Evolutionary conservation across 768 basidiomycete genomes (phyloP).

Genomic region (Hirschioporus abietinus): DNA sequence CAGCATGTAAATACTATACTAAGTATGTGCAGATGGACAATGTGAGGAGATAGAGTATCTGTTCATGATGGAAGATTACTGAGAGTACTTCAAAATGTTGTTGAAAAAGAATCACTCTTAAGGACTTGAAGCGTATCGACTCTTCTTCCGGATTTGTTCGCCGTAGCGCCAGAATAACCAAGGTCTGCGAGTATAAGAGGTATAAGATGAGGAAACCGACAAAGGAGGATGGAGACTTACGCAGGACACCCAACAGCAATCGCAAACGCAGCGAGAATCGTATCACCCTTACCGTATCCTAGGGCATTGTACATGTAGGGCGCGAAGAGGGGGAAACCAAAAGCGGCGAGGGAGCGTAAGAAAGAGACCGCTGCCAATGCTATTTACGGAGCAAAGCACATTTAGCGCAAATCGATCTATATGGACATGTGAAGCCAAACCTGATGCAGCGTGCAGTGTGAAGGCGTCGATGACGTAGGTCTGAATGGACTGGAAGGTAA

Average conservation of each 20-base stretch:
- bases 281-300: conserved; percentile 26
- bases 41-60: too few species aligned
- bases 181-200: conserved; percentile 31
- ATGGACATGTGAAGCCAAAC: not conserved
- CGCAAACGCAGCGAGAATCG: conserved; percentile 20
- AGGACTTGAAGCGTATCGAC: conserved; percentile 31
- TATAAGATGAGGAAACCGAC: not conserved
- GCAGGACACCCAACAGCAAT: conserved; percentile 20
- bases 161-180: conserved; percentile 41
- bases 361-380: conserved; percentile 34
- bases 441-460: conserved; percentile 13
- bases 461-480: conserved; percentile 24
- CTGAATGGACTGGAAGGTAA: conserved; percentile 23
- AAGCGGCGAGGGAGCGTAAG: conserved; percentile 26
- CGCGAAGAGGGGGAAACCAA: conserved; percentile 30
- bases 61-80: not conserved
- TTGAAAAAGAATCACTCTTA: not conserved
- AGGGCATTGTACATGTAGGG: conserved; percentile 22
- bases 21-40: too few species aligned
- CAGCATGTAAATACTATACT: too few species aligned
- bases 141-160: conserved; percentile 45
- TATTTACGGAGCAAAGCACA: not conserved
- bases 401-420: not conserved
- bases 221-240: not conserved
- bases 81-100: not conserved